Evolutionary conservation across 345 rosid genomes (phyloP).

Genomic region (Gynandropsis gynandra): DNA sequence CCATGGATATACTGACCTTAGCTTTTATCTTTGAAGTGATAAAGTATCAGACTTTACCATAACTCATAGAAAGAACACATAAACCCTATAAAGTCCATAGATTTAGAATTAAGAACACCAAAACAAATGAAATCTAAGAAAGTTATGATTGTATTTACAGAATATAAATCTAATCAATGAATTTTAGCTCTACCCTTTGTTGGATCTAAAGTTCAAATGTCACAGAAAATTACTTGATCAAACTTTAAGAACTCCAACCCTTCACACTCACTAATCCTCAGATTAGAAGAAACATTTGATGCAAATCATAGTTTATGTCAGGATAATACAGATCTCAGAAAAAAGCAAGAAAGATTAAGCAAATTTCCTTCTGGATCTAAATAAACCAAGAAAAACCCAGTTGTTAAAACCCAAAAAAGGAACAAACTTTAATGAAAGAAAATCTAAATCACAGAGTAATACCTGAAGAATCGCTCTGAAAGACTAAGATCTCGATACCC

Average conservation of each 20-base stretch:
- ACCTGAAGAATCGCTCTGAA: slow-evolving; percentile 17
- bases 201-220: too few species aligned
- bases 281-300: slow-evolving; percentile 12
- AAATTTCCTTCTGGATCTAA: slow-evolving; percentile 31
- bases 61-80: too few species aligned
- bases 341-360: slow-evolving; percentile 25
- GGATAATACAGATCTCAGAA: slow-evolving; percentile 37
- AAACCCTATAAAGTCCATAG: too few species aligned
- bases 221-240: too few species aligned
- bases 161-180: too few species aligned
- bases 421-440: not conserved
- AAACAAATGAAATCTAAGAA: too few species aligned
- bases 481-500: slow-evolving; percentile 19
- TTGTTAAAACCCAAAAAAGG: slow-evolving; percentile 34
- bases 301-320: slow-evolving; percentile 22
- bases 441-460: slow-evolving; percentile 12
- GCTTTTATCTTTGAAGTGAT: too few species aligned
- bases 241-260: too few species aligned
- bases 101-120: too few species aligned
- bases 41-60: too few species aligned
- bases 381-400: slow-evolving; percentile 29
- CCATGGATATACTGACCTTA: not conserved
- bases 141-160: too few species aligned
- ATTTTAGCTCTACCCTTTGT: too few species aligned
- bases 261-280: not conserved